Evolutionary conservation across 768 basidiomycete genomes (phyloP), one percentile per base, ranked within the genome.

Genomic region (Gloeopeniophorella convolvens): DNA sequence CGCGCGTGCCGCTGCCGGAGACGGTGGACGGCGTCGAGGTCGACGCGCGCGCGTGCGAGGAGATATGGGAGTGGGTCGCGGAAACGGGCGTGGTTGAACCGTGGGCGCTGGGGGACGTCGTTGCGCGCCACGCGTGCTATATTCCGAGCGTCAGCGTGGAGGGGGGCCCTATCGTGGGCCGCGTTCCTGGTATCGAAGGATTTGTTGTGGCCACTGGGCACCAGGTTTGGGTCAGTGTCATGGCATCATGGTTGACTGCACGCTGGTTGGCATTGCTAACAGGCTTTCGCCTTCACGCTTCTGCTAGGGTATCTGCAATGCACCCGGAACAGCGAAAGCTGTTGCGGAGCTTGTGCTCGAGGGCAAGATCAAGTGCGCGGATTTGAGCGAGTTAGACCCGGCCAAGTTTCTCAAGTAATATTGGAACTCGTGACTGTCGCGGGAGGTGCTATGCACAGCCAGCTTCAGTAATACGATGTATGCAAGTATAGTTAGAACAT

Each of bases 241-340:
- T 69, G 9, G 13, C 20, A 15, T 44, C 26, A 37, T 39, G 44
- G n/a, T 33, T 5, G 20, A 44, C n/a, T 13, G 11, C 26, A 20
- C 18, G 15, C 21, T 36, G 26, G 34, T 40, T 11, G 10, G 30
- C 5, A 46, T n/a, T 37, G n/a, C 28, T 53, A 15, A 32, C 31
- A 43, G 32, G 27, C 10, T 26, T 13, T 28, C 40, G 26, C 42
- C 32, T 45, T 61, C 13, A 61, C 23, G 20, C 20, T 31, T 30
- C 28, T n/a, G 34, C 3, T 48, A 85, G 85, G 85, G 86, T 0
- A 83, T 88, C 34, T 87, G 80, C 63, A 87, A 87, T 62, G 89
- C 82, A 3, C 89, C 91, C 0, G 91, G 88, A 4, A 93, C 89
- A 3, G 92, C 83, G 1, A 78, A 75, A 57, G 79, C 78, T 6